phyloP scores from a whole-genome alignment of 305 asterid species.

The Salvia sclarea region DNA sequence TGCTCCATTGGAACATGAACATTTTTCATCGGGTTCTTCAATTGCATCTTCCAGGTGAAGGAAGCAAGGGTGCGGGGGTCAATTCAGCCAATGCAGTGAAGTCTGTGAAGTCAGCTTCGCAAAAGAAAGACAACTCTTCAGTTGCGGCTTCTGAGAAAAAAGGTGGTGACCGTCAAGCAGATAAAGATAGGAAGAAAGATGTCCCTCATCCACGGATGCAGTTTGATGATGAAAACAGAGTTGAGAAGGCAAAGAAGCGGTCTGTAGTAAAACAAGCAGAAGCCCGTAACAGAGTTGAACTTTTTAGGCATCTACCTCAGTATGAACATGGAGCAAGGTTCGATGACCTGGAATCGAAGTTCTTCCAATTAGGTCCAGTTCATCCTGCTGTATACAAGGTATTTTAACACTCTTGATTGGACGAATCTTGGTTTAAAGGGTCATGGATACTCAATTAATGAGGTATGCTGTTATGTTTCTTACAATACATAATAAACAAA shows the following conservation, averaged over 20 bases:
- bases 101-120: constrained; percentile 53
- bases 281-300: constrained; percentile 86
- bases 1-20: background rate
- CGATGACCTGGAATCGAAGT: constrained; percentile 76
- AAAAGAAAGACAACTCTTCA: constrained; percentile 66
- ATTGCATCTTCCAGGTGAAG: constrained; percentile 63
- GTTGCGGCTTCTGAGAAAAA: constrained; percentile 68
- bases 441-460: background rate
- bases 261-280: constrained; percentile 85
- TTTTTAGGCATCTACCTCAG: constrained; percentile 95
- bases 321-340: constrained; percentile 87
- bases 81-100: constrained; percentile 53
- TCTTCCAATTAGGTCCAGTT: constrained; percentile 76
- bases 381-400: constrained; percentile 97
- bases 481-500: background rate
- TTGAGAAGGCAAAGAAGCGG: constrained; percentile 94
- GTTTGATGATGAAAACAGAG: constrained; percentile 86
- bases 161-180: constrained; percentile 61
- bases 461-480: background rate
- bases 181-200: constrained; percentile 94
- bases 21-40: constrained; percentile 2
- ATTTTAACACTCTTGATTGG: constrained; percentile 12
- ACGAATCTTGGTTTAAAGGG: constrained; percentile 2
- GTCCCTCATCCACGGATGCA: constrained; percentile 97
- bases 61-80: constrained; percentile 51